Base-by-base conservation (phyloP, 2,329 filamentous ascomycete species). In the Aspergillus amoenus region DNA sequence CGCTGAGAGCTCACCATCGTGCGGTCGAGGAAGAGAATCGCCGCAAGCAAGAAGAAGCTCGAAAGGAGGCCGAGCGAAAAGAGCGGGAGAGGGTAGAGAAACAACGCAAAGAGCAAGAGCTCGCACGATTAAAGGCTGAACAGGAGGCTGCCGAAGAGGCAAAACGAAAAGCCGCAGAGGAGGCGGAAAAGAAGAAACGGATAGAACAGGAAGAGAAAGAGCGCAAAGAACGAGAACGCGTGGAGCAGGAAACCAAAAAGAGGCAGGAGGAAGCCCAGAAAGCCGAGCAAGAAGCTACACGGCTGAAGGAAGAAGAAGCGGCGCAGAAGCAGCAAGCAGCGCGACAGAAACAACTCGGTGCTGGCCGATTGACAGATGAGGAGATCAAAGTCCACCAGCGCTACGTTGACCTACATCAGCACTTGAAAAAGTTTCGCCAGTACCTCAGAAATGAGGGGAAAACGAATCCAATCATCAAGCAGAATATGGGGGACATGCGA, bases 401-500 rank as follows among this genome's bases (percentile, higher is more conserved):
- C 30, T 85, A 84, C 64, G 66, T 82, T 2, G 73, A 78, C 21
- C 72, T 94, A 24, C 90, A 93, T 68, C 79, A 84, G 58, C 84
- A 83, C 41, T 79, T 95, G 22, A 95, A 87, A 68, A 68, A 76
- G 7, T 72, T 86, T 62, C 78, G 84, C 13, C 70, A 83, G 58
- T 79, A 82, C 37, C 75, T 89, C 52, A 67, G 70, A 2, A 74
- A 81, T 4, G 79, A 87, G 64, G 79, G 79, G 4, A 84, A 85
- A 65, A 76, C 78, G 21, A 84, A 87, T 71, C 66, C 71, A 62
- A 73, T 68, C 2, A 74, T 92, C 27, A 91, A 90, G 71, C 79
- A 81, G 51, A 81, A 84, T 37, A 82, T 91, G 68, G 88, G 89
- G 34, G 84, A 91, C 54, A 85, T 90, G 79, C 82, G 90, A 41